phyloP scores from a whole-genome alignment of 1,139 yeast species.

The Hyphopichia pseudoburtonii region DNA sequence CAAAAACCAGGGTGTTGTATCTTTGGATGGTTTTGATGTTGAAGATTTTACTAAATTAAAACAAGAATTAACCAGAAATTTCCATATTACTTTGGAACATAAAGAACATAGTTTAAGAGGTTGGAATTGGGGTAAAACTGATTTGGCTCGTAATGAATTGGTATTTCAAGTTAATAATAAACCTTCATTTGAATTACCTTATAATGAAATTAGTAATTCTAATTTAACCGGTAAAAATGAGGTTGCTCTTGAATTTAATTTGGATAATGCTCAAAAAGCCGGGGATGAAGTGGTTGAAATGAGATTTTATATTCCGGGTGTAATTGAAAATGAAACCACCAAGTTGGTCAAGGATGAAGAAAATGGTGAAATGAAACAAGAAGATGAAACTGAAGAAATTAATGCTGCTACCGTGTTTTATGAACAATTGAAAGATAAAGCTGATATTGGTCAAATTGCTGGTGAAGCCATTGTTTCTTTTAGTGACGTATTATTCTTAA shows the following conservation, averaged over 20 bases:
- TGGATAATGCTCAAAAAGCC: conserved; percentile 59
- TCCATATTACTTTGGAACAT: conserved; percentile 70
- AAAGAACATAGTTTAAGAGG: conserved; percentile 93
- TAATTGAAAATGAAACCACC: conserved; percentile 50
- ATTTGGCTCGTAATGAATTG: conserved; percentile 88
- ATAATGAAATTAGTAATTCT: conserved; percentile 76
- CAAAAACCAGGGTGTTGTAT: conserved; percentile 80
- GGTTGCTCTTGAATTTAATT: conserved; percentile 83
- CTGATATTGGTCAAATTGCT: conserved; percentile 94
- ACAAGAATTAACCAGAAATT: conserved; percentile 78
- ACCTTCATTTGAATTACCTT: conserved; percentile 91
- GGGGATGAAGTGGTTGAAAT: conserved; percentile 97
- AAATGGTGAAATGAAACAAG: conserved; percentile 36
- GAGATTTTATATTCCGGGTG: conserved; percentile 90
- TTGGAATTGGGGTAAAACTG: conserved; percentile 98
- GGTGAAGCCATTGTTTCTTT: conserved; percentile 98
- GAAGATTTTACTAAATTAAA: conserved; percentile 80
- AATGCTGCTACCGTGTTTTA: conserved; percentile 83
- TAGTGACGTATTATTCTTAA: conserved; percentile 85
- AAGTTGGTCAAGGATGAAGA: conserved; percentile 22
- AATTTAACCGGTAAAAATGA: conserved; percentile 91
- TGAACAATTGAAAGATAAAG: conserved; percentile 88
- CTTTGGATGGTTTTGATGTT: conserved; percentile 87
- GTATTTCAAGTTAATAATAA: conserved; percentile 83
- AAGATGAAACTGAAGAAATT: conserved; percentile 54